Evolutionary conservation across 208 protist genomes (phyloP), one percentile per base, ranked within the genome.

Genomic region (Wallacemonas sp.): DNA sequence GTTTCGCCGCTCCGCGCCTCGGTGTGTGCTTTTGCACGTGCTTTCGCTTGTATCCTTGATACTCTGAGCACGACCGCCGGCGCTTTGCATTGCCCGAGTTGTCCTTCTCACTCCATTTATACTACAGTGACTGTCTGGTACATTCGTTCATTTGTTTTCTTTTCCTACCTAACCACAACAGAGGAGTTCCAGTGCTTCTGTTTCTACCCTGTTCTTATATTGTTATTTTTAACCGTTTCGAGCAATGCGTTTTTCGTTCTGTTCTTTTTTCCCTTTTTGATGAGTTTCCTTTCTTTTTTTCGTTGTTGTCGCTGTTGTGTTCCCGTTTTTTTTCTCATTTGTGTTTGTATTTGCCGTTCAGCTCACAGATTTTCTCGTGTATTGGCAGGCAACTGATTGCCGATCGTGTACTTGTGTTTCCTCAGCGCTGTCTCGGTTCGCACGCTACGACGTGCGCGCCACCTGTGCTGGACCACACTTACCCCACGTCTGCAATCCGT

Each of bases 211-310:
- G 9, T 63, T 66, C 21, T 63, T 39, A 50, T 63, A 55, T 66
- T 62, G 19, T 65, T 58, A n/a, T 58, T 67, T 73, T 63, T 42
- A 57, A 36, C 66, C 66, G 4, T 44, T 67, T 71, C 48, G 22
- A 24, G 39, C 36, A 57, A n/a, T 50, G 39, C 46, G 42, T 50
- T 29, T 42, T 27, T 44, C 41, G 17, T 60, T 39, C 24, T 55
- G 17, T 54, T 74, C 29, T 21, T 39, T 59, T 64, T 57, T 19
- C 10, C 6, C 27, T 65, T 58, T 57, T 59, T 36, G 34, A 41
- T 46, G n/a, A n/a, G n/a, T 64, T 39, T 68, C 36, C 24, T 63
- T 6, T 63, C 57, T 69, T 32, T 67, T 50, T 48, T 58, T 61
- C 15, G 48, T 70, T 45, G 41, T 71, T 33, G 53, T 64, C 61